A percentile compares a stretch with the other conserved stretches of the same genome.
Evolutionary conservation across 495 filamentous ascomycete species (phyloP).

Genomic region (Schizothecium vesticola): DNA sequence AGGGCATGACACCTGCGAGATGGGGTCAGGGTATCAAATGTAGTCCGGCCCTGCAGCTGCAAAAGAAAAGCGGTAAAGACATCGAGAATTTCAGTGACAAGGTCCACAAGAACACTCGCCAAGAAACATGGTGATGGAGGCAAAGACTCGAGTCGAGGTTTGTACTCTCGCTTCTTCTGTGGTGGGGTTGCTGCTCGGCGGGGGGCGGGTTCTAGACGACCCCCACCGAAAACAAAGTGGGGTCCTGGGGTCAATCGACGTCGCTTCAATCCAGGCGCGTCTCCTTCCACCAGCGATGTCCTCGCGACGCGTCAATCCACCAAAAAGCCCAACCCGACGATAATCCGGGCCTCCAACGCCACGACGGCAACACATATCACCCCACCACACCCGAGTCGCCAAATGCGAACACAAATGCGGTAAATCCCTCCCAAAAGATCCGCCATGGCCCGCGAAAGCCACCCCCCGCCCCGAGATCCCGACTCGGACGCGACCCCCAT

Average conservation of each 20-base stretch:
- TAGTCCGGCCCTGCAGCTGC: background rate
- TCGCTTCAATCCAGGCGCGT: background rate
- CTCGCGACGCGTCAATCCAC: constrained; percentile 2
- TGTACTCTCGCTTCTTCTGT: background rate
- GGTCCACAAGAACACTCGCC: background rate
- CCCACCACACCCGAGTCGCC: background rate
- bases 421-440: background rate
- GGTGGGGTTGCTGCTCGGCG: background rate
- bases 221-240: background rate
- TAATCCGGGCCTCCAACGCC: background rate
- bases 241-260: background rate
- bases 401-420: background rate
- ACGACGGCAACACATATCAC: background rate
- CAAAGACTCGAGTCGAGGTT: background rate
- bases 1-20: background rate
- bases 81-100: background rate
- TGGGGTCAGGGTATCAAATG: background rate
- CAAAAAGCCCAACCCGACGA: background rate
- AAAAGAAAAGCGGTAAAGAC: background rate
- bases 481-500: constrained; percentile 25
- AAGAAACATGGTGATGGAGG: background rate
- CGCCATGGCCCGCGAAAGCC: constrained; percentile 26
- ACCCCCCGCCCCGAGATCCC: constrained; percentile 7
- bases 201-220: background rate
- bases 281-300: background rate